These are phyloP conservation scores for Fraxinus sp. DNA, from an alignment of 305 asterid genomes.

Conservation along the genomic window DNA sequence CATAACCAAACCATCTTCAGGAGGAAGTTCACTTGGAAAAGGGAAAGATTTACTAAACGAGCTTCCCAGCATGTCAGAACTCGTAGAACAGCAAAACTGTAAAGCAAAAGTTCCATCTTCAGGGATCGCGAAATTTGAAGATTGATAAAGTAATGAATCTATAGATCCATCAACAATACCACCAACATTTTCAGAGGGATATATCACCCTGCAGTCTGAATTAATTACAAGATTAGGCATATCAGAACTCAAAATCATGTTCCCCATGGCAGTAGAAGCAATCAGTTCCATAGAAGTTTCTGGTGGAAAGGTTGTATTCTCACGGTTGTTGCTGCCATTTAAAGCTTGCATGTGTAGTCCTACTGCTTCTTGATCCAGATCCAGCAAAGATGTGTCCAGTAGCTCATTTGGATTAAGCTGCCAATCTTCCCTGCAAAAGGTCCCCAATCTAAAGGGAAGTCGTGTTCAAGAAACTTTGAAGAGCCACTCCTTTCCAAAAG, in stretches of 20 bases:
- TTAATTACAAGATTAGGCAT: slow-evolving; percentile 20
- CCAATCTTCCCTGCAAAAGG: slow-evolving; percentile 61
- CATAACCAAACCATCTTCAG: slow-evolving; percentile 39
- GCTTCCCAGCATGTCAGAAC: slow-evolving; percentile 31
- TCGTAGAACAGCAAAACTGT: slow-evolving; percentile 38
- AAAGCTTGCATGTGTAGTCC: slow-evolving; percentile 27
- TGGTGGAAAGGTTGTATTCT: neutral
- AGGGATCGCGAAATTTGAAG: slow-evolving; percentile 36
- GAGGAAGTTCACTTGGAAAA: slow-evolving; percentile 39
- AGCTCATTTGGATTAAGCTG: slow-evolving; percentile 55
- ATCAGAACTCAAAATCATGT: slow-evolving; percentile 31
- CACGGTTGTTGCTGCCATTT: too few relatives aligned
- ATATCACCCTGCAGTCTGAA: slow-evolving; percentile 28
- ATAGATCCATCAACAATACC: neutral
- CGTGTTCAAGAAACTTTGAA: slow-evolving; percentile 36
- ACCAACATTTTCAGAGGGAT: slow-evolving; percentile 34
- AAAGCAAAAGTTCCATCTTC: slow-evolving; percentile 45
- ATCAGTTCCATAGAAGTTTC: slow-evolving; percentile 19
- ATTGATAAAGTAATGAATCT: slow-evolving; percentile 24
- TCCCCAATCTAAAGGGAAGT: slow-evolving; percentile 20
- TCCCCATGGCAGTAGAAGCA: slow-evolving; percentile 22
- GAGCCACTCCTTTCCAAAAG: slow-evolving; percentile 47
- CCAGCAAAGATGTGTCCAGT: slow-evolving; percentile 57
- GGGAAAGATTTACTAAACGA: slow-evolving; percentile 33
- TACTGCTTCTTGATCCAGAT: slow-evolving; percentile 54